Percentiles rank a stretch among this genome's conserved stretches.
These are phyloP conservation scores for Nakazawaea molendinolei DNA, from an alignment of 805 yeast species.

Conservation along the genomic window DNA sequence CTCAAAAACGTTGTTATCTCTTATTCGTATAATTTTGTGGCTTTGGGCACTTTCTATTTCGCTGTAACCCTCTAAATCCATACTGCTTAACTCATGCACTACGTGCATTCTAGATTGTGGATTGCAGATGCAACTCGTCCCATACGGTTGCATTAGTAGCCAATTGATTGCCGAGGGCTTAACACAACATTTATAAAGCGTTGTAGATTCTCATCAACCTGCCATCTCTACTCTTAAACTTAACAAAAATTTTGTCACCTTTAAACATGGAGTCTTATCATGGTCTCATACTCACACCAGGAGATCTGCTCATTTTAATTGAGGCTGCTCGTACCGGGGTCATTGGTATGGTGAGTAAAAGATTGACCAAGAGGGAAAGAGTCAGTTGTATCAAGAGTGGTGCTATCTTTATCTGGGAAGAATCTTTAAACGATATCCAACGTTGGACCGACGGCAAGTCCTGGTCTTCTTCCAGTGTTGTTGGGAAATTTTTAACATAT, in stretches of 20 bases:
- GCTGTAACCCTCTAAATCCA: too few relatives aligned
- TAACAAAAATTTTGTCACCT: background rate
- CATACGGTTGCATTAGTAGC: too few relatives aligned
- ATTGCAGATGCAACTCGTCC: too few relatives aligned
- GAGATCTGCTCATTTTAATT: constrained; percentile 56
- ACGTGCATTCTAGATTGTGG: too few relatives aligned
- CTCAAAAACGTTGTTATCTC: too few relatives aligned
- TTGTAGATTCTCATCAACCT: too few relatives aligned
- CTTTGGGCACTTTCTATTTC: too few relatives aligned
- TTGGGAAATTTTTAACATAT: constrained; percentile 54
- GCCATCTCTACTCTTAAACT: background rate
- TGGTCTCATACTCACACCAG: constrained; percentile 49
- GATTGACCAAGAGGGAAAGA: constrained; percentile 53
- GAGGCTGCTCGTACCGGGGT: constrained; percentile 56
- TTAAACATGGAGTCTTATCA: constrained; percentile 49
- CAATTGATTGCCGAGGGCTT: too few relatives aligned
- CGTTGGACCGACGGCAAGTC: constrained; percentile 75
- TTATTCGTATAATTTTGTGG: too few relatives aligned
- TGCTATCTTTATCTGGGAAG: constrained; percentile 66
- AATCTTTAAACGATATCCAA: constrained; percentile 59
- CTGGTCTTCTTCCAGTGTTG: constrained; percentile 69
- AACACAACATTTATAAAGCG: too few relatives aligned
- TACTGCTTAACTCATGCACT: too few relatives aligned
- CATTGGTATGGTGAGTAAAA: constrained; percentile 48
- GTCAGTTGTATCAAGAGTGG: constrained; percentile 43